Evolutionary conservation across 129 eudicot species (phyloP).

Genomic region (Logfia minima): DNA sequence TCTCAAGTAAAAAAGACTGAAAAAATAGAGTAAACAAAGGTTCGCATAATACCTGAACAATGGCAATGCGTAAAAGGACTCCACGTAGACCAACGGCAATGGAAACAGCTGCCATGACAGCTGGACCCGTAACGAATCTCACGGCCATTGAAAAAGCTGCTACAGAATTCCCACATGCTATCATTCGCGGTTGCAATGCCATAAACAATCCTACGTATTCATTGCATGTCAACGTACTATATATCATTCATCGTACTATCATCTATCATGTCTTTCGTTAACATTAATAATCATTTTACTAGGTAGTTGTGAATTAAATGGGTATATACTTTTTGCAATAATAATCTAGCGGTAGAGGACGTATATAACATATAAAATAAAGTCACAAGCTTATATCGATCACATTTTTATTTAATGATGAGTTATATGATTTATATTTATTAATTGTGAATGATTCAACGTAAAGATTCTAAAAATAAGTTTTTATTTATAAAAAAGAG

Average conservation of each 20-base stretch:
- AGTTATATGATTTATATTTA: too few relatives aligned
- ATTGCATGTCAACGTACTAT: not conserved
- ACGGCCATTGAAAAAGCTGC: constrained; percentile 89
- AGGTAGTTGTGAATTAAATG: too few relatives aligned
- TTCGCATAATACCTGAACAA: constrained; percentile 64
- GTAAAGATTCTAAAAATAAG: too few relatives aligned
- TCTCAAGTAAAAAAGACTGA: not conserved
- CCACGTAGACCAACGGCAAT: constrained; percentile 82
- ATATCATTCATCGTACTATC: not conserved
- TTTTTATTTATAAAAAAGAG: too few relatives aligned
- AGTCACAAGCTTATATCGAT: too few relatives aligned
- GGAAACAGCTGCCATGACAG: constrained; percentile 92
- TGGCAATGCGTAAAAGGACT: constrained; percentile 70
- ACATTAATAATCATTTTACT: too few relatives aligned
- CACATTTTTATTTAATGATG: too few relatives aligned
- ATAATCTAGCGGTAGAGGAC: too few relatives aligned
- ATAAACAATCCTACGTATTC: constrained; percentile 66
- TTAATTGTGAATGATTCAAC: too few relatives aligned
- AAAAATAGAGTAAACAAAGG: not conserved
- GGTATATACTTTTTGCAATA: too few relatives aligned
- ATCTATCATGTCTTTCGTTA: too few relatives aligned
- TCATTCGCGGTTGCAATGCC: constrained; percentile 96
- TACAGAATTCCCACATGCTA: constrained; percentile 86
- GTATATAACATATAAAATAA: too few relatives aligned
- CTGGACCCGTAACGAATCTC: constrained; percentile 95